Percentiles rank a stretch among this genome's conserved stretches.
Evolutionary conservation across 352 stramenopile species (phyloP).

Genomic region (Phytopythium oedochilum): DNA sequence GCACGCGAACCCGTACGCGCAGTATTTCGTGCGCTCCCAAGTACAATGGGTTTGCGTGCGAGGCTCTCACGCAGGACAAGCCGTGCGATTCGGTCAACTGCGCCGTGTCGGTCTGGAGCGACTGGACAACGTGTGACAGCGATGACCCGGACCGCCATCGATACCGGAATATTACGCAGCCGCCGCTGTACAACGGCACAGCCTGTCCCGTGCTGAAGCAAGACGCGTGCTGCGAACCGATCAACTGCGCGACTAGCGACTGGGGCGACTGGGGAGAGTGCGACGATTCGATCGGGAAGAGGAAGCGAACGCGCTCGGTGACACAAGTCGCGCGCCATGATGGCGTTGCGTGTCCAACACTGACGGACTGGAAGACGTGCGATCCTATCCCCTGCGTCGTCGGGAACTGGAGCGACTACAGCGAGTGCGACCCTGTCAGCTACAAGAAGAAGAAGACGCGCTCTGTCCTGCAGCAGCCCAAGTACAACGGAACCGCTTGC

Average conservation of each 20-base stretch:
- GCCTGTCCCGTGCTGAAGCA: constrained; percentile 30
- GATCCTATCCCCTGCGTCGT: constrained; percentile 43
- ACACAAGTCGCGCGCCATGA: constrained; percentile 17
- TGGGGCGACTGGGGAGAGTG: constrained; percentile 47
- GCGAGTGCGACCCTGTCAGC: constrained; percentile 29
- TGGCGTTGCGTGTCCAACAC: constrained; percentile 21
- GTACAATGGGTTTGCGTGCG: constrained; percentile 41
- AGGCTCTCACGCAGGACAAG: constrained; percentile 29
- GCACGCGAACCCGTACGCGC: constrained; percentile 30
- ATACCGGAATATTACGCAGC: constrained; percentile 25
- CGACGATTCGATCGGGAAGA: constrained; percentile 27
- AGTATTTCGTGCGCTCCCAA: constrained; percentile 17
- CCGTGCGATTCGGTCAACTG: constrained; percentile 43
- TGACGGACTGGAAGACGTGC: constrained; percentile 32
- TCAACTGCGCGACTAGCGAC: constrained; percentile 31
- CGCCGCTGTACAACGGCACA: constrained; percentile 24
- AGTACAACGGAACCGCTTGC: constrained; percentile 37
- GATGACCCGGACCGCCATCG: constrained; percentile 36
- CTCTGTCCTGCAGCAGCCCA: constrained; percentile 17
- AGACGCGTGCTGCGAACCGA: constrained; percentile 27
- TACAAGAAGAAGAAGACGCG: constrained; percentile 48
- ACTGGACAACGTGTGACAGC: constrained; percentile 50
- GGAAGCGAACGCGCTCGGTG: constrained; percentile 30
- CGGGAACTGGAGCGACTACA: constrained; percentile 34
- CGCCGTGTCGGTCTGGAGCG: constrained; percentile 28